A percentile compares a stretch with the other conserved stretches of the same genome.
Evolutionary conservation across 2,329 filamentous ascomycete genomes (phyloP).

Genomic region (Fusarium sp.): DNA sequence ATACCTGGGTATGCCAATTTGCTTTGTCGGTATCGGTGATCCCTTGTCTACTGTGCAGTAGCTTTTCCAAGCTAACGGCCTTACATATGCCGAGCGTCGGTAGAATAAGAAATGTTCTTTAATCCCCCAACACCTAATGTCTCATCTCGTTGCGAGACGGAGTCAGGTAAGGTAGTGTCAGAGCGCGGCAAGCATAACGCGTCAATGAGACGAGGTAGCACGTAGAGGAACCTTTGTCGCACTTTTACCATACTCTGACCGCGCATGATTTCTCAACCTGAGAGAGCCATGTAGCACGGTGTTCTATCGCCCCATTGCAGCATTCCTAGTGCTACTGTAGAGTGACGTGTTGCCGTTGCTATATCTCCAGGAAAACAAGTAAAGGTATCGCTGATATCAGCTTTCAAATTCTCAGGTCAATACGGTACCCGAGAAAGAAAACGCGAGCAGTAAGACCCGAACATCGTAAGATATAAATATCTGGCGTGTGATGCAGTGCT

Average conservation of each 20-base stretch:
- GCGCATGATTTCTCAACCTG: conserved; percentile 12
- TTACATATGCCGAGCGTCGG: conserved; percentile 7
- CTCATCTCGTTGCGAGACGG: conserved; percentile 29
- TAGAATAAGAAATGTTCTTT: conserved; percentile 23
- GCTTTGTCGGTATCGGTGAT: conserved; percentile 22
- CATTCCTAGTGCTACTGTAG: conserved; percentile 10
- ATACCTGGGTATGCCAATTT: conserved; percentile 29
- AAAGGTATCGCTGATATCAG: not conserved
- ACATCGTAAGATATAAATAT: conserved; percentile 8
- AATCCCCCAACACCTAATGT: conserved; percentile 24
- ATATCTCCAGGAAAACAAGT: not conserved
- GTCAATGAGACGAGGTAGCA: conserved; percentile 20
- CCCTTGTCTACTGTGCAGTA: conserved; percentile 11
- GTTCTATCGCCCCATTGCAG: conserved; percentile 3
- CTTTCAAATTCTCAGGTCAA: not conserved
- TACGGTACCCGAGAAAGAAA: not conserved
- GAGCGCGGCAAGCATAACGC: conserved; percentile 14
- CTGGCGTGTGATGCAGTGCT: conserved; percentile 10
- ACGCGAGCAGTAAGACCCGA: not conserved
- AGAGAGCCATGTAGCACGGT: conserved; percentile 1
- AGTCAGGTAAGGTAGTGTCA: conserved; percentile 12
- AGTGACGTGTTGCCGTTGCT: conserved; percentile 3
- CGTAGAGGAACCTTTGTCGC: conserved; percentile 23
- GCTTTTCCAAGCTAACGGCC: conserved; percentile 3
- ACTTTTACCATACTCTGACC: conserved; percentile 9